These are phyloP conservation scores for Auricularia sp. DNA, from an alignment of 768 basidiomycete species.

Conservation along the genomic window DNA sequence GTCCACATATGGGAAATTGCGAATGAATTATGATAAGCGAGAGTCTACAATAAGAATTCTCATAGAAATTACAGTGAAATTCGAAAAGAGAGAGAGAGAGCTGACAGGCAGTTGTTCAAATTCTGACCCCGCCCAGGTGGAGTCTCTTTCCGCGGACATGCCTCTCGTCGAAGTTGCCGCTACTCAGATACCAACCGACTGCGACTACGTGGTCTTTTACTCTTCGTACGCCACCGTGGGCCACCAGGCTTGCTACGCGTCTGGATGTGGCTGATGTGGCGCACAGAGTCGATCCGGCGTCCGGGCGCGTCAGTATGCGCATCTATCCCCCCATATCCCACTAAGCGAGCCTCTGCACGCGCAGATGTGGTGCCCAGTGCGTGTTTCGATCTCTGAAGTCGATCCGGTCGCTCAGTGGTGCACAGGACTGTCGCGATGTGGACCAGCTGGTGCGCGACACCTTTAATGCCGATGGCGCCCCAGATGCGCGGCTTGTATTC, in stretches of 20 bases:
- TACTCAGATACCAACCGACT: not conserved
- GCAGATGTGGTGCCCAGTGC: not conserved
- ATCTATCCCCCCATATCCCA: not conserved
- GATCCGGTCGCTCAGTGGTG: not conserved
- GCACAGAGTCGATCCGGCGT: not conserved
- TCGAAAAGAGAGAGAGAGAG: too few species aligned
- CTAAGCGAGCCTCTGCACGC: not conserved
- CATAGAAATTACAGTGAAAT: too few species aligned
- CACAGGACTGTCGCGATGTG: conserved; percentile 56
- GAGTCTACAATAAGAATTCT: too few species aligned
- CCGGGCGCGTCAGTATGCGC: not conserved
- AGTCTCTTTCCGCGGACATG: not conserved
- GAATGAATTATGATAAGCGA: too few species aligned
- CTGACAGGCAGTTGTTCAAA: too few species aligned
- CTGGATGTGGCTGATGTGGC: not conserved
- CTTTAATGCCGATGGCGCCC: conserved; percentile 35
- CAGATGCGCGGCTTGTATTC: conserved; percentile 51
- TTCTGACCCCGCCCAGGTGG: too few species aligned
- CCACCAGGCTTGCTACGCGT: not conserved
- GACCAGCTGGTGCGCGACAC: conserved; percentile 42
- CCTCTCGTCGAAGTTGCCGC: not conserved
- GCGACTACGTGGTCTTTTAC: not conserved
- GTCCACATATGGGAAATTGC: too few species aligned
- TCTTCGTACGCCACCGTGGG: not conserved
- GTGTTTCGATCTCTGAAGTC: not conserved